These are phyloP conservation scores for Xylaria sp. DNA, from an alignment of 2,329 filamentous ascomycete genomes.

Conservation along the genomic window DNA sequence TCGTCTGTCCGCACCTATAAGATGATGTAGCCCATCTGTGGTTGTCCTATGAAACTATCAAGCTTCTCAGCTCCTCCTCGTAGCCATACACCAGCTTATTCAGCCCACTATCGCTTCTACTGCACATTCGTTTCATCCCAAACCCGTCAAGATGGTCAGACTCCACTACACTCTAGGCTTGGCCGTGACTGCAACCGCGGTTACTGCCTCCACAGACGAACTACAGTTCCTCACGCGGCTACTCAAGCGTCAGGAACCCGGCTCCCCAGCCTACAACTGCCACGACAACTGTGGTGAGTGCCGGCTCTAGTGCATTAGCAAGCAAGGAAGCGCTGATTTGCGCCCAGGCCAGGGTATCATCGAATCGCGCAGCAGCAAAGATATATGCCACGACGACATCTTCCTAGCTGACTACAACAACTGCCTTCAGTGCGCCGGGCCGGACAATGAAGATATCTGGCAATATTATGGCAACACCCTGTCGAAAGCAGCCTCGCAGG, in stretches of 20 bases:
- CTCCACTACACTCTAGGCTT: slow-evolving; percentile 14
- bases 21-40: slow-evolving; percentile 3
- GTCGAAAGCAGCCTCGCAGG: slow-evolving; percentile 32
- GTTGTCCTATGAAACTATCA: background rate
- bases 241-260: slow-evolving; percentile 46
- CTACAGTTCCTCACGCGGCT: slow-evolving; percentile 24
- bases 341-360: slow-evolving; percentile 38
- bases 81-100: slow-evolving; percentile 9
- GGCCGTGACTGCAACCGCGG: slow-evolving; percentile 15
- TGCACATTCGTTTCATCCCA: slow-evolving; percentile 12
- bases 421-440: slow-evolving; percentile 45
- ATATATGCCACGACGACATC: slow-evolving; percentile 41
- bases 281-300: slow-evolving; percentile 54
- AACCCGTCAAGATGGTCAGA: slow-evolving; percentile 14
- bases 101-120: background rate
- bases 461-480: slow-evolving; percentile 45
- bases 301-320: background rate
- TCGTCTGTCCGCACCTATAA: slow-evolving; percentile 16
- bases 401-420: slow-evolving; percentile 47
- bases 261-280: slow-evolving; percentile 49
- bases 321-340: background rate
- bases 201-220: slow-evolving; percentile 23
- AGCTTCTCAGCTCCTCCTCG: background rate
- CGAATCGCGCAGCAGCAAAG: slow-evolving; percentile 36
- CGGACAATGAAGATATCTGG: slow-evolving; percentile 49